Evolutionary conservation across 106 monocot genomes (phyloP), one percentile per base, ranked within the genome.

Genomic region (Apostasia ramifera): DNA sequence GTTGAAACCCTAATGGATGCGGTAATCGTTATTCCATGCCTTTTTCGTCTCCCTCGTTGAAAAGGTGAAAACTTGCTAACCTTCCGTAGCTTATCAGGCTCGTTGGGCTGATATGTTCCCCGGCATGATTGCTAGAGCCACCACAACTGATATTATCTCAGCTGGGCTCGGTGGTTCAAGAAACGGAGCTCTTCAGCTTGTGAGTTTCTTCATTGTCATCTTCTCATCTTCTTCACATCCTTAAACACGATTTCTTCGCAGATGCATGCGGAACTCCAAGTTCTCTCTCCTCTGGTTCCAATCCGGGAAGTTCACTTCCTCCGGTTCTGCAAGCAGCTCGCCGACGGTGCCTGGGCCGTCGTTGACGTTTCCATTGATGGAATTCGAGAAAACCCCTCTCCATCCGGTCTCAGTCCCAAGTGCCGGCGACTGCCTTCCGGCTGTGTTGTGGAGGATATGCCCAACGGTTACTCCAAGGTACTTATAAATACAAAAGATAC

Each of bases 251-350:
- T 2, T 44, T 9, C 13, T 13, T 13, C 56, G 3, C 9, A 54
- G 95, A 97, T 97, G 95, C 75, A 79, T 48, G 86, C 95, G 1
- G 95, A 97, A 82, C 79, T 92, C 8, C 95, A 97, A 65, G 86
- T 92, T 40, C 79, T 92, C 1, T 92, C 95, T 9, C 95, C 95
- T 11, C 73, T 97, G 52, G 95, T 97, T 49, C 92, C 89, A 2
- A 66, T 84, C 11, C 81, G 95, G 3, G 91, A 89, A 26, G 80
- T 80, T 11, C 74, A 75, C 53, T 97, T 97, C 80, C 84, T 97
- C 4, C 44, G 95, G 46, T 92, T 82, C 80, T 97, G 92, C 81
- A 92, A 97, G 79, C 89, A 92, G 76, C 86, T 86, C 11, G 82
- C 86, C 0, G 84, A 86, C 45, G 89, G 84, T 0, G 76, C 78